Base-by-base conservation (phyloP, 2,329 filamentous ascomycete genomes). In the Pseudocercospora eumusae region DNA sequence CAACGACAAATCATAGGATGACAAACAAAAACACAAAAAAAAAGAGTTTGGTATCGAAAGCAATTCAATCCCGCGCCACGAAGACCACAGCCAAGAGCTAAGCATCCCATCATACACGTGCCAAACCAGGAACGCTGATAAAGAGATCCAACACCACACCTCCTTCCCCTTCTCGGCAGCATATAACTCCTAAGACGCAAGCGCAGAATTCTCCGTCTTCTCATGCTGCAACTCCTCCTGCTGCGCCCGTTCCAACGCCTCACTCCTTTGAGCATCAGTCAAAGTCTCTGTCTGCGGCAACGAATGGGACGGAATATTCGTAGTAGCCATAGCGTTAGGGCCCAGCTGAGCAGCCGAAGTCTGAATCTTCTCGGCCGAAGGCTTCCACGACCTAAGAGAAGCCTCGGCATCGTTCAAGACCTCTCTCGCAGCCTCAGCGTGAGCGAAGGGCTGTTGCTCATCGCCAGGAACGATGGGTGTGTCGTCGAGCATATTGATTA, bases 321-420 rank as follows among this genome's bases (percentile, higher is more conserved):
- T 59, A 6, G 45, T 57, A 20, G 63, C 65, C 77, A 81, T 80
- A 31, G 78, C 79, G 59, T 79, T 80, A n/a, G 72, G 68, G 23
- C 82, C 82, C 40, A 86, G 72, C 27, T 77, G 77, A 9, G 78
- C 80, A 6, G 81, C 80, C 2, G 79, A 74, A 6, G 79, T 80
- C 15, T 76, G 73, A 58, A 88, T 81, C 2, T 84, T 83, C 66
- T 86, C 83, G 11, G 84, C 71, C 25, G 77, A 78, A 27, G 84
- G 77, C 59, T 80, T 77, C 91, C 93, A 98, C 44, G 86, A 84
- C 59, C 88, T 86, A 64, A 99, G 85, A 69, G 96, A 91, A 58
- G 91, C 88, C 77, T 99, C 95, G 45, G 92, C 93, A 65, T 97
- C 93, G 71, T 96, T 95, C 25, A 99, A 85, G 50, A 98, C 86